Conservation (phyloP, 192 early-diverging fungal genomes). For the Geranomyces variabilis region DNA sequence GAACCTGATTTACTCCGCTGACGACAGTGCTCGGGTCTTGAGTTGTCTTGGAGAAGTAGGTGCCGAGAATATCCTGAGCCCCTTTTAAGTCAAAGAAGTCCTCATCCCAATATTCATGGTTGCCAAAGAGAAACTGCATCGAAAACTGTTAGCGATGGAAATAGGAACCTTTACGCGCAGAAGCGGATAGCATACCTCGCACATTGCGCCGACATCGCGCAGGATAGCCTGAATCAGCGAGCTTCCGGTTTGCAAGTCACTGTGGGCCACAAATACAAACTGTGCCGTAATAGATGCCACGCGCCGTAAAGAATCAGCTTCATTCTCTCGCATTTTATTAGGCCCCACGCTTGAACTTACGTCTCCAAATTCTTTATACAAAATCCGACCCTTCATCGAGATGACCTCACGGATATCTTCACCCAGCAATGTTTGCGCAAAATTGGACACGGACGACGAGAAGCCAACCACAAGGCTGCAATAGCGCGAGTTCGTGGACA, state of each 20-base stretch:
- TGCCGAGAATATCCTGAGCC: conserved; percentile 56
- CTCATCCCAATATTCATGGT: conserved; percentile 60
- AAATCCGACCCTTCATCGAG: conserved; percentile 50
- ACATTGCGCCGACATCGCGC: conserved; percentile 57
- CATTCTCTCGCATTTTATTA: not conserved
- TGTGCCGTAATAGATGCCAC: conserved; percentile 20
- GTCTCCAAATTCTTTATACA: conserved; percentile 60
- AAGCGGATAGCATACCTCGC: conserved; percentile 46
- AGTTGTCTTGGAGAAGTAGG: conserved; percentile 49
- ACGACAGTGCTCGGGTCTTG: conserved; percentile 56
- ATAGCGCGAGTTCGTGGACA: not conserved
- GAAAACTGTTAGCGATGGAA: not conserved
- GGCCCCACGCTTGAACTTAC: conserved; percentile 30
- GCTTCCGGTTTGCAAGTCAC: conserved; percentile 50
- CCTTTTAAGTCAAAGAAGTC: conserved; percentile 64
- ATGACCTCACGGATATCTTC: conserved; percentile 62
- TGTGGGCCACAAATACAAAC: conserved; percentile 64
- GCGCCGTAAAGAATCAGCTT: not conserved
- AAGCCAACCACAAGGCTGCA: conserved; percentile 61
- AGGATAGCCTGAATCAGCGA: conserved; percentile 55
- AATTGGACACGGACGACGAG: conserved; percentile 63
- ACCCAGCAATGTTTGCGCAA: conserved; percentile 56
- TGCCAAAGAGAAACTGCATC: conserved; percentile 56
- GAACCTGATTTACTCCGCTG: conserved; percentile 56
- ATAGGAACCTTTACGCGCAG: conserved; percentile 1